phyloP scores from a whole-genome alignment of 495 filamentous ascomycete genomes.

The Viridothelium virens region DNA sequence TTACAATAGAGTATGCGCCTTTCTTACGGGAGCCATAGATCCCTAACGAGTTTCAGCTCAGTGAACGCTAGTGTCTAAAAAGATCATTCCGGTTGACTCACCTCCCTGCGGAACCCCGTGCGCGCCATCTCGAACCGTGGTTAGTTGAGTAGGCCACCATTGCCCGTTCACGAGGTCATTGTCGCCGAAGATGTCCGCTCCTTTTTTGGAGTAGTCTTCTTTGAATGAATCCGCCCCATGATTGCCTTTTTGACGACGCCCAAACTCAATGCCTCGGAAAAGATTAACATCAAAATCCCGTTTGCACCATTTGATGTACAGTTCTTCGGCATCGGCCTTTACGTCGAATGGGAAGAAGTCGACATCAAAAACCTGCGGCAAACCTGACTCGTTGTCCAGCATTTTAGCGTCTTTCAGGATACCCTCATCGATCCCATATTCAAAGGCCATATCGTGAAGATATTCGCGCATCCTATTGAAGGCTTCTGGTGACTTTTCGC shows the following conservation, averaged over 20 bases:
- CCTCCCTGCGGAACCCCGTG: constrained; percentile 44
- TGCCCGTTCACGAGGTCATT: constrained; percentile 46
- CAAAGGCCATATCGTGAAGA: constrained; percentile 5
- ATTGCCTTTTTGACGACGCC: constrained; percentile 5
- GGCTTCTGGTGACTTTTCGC: not conserved
- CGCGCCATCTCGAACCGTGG: constrained; percentile 48
- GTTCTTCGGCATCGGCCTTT: constrained; percentile 34
- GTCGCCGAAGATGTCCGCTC: constrained; percentile 37
- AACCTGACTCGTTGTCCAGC: constrained; percentile 34
- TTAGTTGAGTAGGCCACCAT: constrained; percentile 52
- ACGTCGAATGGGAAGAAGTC: constrained; percentile 39
- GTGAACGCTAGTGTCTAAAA: not conserved
- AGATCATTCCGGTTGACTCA: not conserved
- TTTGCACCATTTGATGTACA: constrained; percentile 38
- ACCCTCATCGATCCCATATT: not conserved
- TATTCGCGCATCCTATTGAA: not conserved
- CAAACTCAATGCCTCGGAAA: constrained; percentile 41
- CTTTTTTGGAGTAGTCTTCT: constrained; percentile 24
- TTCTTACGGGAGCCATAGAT: constrained; percentile 36
- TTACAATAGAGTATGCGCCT: constrained; percentile 39
- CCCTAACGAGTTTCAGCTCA: constrained; percentile 24
- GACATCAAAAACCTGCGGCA: constrained; percentile 34
- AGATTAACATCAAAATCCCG: constrained; percentile 40
- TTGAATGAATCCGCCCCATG: constrained; percentile 14
- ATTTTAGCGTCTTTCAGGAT: constrained; percentile 22